A percentile compares a stretch with the other conserved stretches of the same genome.
Conservation (phyloP, 2,329 filamentous ascomycete species). For the Grosmannia penicillata region DNA sequence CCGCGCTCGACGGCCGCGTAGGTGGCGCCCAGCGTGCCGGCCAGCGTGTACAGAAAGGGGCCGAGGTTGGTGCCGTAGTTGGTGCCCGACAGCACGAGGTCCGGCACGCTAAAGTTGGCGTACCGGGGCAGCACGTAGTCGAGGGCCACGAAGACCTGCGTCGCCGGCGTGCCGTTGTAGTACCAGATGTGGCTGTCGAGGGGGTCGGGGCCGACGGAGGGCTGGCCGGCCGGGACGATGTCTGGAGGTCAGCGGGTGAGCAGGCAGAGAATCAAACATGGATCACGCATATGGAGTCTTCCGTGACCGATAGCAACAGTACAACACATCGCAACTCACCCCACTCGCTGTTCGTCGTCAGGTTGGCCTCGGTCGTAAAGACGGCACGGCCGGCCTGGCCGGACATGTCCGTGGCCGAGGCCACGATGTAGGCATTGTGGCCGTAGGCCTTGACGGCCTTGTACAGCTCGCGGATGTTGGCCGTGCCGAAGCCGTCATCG, state of each 20-base stretch:
- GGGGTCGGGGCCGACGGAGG: conserved; percentile 34
- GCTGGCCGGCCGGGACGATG: conserved; percentile 28
- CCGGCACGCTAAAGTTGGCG: conserved; percentile 31
- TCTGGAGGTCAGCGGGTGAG: conserved; percentile 10
- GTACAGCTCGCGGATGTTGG: conserved; percentile 26
- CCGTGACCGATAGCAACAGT: background rate
- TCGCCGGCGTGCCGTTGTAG: conserved; percentile 43
- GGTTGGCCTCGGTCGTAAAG: conserved; percentile 26
- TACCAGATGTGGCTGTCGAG: conserved; percentile 41
- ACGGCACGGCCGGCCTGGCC: conserved; percentile 27
- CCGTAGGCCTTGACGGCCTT: conserved; percentile 34
- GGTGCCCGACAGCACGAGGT: conserved; percentile 38
- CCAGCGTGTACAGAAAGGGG: conserved; percentile 35
- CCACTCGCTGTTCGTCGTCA: conserved; percentile 27
- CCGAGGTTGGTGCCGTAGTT: conserved; percentile 41
- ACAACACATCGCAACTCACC: background rate
- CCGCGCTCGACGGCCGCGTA: conserved; percentile 33
- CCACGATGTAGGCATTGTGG: conserved; percentile 38
- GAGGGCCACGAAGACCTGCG: conserved; percentile 39
- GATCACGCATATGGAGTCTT: background rate
- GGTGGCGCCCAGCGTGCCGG: conserved; percentile 34
- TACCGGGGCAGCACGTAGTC: conserved; percentile 38
- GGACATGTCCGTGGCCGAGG: conserved; percentile 26
- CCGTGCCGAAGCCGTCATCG: conserved; percentile 26
- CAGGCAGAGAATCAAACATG: no score